Evolutionary conservation across 2,329 filamentous ascomycete species (phyloP).

Genomic region (Diaporthe australafricana): DNA sequence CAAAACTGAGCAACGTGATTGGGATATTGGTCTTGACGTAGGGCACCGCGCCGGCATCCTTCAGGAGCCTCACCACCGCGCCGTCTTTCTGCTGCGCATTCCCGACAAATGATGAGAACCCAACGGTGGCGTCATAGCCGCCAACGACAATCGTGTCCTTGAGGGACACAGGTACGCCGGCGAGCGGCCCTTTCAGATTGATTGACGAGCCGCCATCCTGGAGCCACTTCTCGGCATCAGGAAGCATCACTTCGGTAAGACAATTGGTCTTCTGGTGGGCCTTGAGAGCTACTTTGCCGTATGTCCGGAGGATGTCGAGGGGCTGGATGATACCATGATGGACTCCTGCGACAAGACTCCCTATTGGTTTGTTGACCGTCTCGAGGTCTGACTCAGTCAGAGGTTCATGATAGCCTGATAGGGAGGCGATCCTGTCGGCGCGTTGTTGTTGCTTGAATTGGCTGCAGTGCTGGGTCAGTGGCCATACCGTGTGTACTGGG

Average conservation of each 20-base stretch:
- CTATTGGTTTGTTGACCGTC: constrained; percentile 79
- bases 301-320: constrained; percentile 81
- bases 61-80: constrained; percentile 78
- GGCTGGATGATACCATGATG: constrained; percentile 76
- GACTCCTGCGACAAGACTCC: constrained; percentile 81
- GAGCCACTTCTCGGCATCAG: constrained; percentile 81
- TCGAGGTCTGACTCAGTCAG: constrained; percentile 74
- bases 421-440: constrained; percentile 72
- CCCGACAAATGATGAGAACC: constrained; percentile 79
- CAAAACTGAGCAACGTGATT: constrained; percentile 87
- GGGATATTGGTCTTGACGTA: constrained; percentile 95
- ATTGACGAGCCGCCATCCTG: constrained; percentile 59
- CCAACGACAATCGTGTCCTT: constrained; percentile 85
- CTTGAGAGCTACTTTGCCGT: constrained; percentile 86
- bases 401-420: constrained; percentile 74
- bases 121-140: constrained; percentile 85
- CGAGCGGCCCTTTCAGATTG: constrained; percentile 84
- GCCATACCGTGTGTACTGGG: constrained; percentile 39
- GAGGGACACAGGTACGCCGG: constrained; percentile 86
- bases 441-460: constrained; percentile 84
- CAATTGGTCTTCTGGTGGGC: constrained; percentile 92
- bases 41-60: constrained; percentile 88
- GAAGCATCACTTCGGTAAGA: constrained; percentile 86
- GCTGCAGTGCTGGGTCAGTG: constrained; percentile 61
- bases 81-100: constrained; percentile 78